Conservation (phyloP, 2,329 filamentous ascomycete species). For the Clarireedia homoeocarpa region DNA sequence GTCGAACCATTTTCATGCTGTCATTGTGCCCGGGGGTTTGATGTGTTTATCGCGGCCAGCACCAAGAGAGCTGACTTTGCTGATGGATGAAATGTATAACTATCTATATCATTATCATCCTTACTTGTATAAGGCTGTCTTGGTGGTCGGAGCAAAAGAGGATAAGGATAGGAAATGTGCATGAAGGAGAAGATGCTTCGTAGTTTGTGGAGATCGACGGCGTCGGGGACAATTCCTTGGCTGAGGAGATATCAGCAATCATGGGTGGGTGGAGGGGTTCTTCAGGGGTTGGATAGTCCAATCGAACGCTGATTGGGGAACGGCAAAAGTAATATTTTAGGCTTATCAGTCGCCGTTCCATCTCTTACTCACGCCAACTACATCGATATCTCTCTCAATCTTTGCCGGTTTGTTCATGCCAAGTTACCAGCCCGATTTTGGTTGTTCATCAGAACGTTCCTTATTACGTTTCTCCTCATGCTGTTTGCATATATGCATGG, state of each 20-base stretch:
- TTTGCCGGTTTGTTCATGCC: neutral
- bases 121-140: too few species aligned
- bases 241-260: neutral
- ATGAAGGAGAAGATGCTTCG: neutral
- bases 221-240: neutral
- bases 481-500: neutral
- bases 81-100: neutral
- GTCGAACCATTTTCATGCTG: neutral
- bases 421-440: neutral
- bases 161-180: too few species aligned
- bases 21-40: neutral
- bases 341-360: conserved; percentile 5
- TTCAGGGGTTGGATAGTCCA: neutral
- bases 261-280: neutral
- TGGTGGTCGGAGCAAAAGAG: too few species aligned
- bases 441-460: conserved; percentile 1
- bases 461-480: neutral
- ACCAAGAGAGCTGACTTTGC: neutral
- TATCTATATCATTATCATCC: conserved; percentile 1
- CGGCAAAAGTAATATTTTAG: conserved; percentile 2
- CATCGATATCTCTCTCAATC: neutral
- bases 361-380: neutral
- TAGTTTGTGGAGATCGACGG: neutral
- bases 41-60: neutral
- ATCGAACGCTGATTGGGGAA: neutral